These are phyloP conservation scores for Parmales sp. DNA, from an alignment of 108 stramenopile genomes.

Conservation along the genomic window DNA sequence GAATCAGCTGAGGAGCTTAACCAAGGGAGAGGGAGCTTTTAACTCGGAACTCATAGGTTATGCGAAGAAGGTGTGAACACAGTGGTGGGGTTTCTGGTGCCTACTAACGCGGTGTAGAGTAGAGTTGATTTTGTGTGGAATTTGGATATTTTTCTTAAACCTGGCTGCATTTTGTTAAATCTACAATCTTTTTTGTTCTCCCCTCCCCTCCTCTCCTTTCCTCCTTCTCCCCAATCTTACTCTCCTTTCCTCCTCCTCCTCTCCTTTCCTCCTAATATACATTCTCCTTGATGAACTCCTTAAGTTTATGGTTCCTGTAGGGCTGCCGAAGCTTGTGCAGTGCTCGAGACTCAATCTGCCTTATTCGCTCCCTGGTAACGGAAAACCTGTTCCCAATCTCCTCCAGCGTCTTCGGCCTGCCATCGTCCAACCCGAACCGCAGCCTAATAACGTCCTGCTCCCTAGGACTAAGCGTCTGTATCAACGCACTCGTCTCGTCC, in stretches of 20 bases:
- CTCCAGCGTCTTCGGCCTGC: constrained; percentile 74
- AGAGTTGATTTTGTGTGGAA: no score
- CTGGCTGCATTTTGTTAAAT: no score
- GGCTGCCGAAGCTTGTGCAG: constrained; percentile 88
- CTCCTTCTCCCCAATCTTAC: no score
- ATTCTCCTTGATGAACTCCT: constrained; percentile 74
- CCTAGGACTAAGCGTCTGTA: constrained; percentile 73
- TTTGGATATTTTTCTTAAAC: no score
- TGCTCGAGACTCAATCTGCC: constrained; percentile 90
- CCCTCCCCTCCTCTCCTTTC: no score
- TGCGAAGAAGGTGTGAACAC: neutral
- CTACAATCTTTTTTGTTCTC: no score
- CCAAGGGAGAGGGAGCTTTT: constrained; percentile 72
- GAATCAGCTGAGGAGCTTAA: constrained; percentile 62
- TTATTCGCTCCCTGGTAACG: constrained; percentile 83
- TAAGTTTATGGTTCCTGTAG: constrained; percentile 73
- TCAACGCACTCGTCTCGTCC: constrained; percentile 62
- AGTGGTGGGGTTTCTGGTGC: no score
- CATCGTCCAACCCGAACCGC: constrained; percentile 91
- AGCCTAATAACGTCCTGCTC: constrained; percentile 86
- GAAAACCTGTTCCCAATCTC: constrained; percentile 75
- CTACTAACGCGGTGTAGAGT: no score
- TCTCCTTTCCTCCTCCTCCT: no score
- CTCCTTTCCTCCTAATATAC: no score
- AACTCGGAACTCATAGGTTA: constrained; percentile 51